Evolutionary conservation across 257 asterid species (phyloP).

Genomic region (Linaria vulgaris): DNA sequence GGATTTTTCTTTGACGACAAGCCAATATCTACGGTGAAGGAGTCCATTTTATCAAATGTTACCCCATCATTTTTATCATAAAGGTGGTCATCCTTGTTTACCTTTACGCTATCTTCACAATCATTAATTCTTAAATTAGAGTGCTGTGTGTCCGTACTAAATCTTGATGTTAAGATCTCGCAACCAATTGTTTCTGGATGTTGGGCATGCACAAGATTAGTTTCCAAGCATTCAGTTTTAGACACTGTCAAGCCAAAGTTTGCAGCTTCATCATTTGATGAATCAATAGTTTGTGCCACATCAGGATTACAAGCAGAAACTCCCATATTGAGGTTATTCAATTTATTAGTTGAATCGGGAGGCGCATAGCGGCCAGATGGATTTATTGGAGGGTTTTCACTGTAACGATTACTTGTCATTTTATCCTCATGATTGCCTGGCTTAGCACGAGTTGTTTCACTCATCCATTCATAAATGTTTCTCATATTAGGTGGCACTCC

Average conservation of each 20-base stretch:
- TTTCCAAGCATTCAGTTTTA: constrained; percentile 27
- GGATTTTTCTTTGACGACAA: constrained; percentile 39
- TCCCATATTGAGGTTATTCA: constrained; percentile 23
- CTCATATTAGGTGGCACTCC: constrained; percentile 33
- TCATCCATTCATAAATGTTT: constrained; percentile 55
- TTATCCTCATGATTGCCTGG: constrained; percentile 31
- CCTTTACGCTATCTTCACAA: constrained; percentile 28
- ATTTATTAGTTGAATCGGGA: constrained; percentile 26
- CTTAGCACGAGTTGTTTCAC: constrained; percentile 33
- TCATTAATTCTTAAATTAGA: constrained; percentile 23
- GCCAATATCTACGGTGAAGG: constrained; percentile 33
- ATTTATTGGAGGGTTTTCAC: constrained; percentile 7
- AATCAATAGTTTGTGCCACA: constrained; percentile 25
- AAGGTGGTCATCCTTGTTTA: constrained; percentile 17
- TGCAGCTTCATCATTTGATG: constrained; percentile 23
- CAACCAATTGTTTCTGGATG: constrained; percentile 28
- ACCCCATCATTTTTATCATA: constrained; percentile 28
- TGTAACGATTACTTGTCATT: constrained; percentile 23
- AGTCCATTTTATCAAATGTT: constrained; percentile 20
- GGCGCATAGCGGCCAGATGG: constrained; percentile 24
- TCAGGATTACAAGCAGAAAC: constrained; percentile 31
- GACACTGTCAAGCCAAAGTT: constrained; percentile 31
- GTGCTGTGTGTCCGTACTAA: constrained; percentile 27
- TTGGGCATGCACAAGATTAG: constrained; percentile 23
- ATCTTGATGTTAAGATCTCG: constrained; percentile 27